Evolutionary conservation across 192 early-diverging fungal species (phyloP), one percentile per base, ranked within the genome.

Genomic region (Piromyces finnis): DNA sequence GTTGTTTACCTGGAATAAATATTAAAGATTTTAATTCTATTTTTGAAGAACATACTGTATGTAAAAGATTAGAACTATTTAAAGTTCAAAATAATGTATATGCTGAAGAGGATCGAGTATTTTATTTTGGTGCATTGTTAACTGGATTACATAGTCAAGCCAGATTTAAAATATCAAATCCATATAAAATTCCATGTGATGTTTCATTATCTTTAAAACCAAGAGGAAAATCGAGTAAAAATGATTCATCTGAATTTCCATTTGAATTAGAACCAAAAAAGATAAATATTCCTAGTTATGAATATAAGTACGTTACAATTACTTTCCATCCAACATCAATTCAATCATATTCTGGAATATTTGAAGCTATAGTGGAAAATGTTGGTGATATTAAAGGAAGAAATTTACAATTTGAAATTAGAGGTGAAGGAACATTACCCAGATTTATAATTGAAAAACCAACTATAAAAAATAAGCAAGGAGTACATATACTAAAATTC

Each of bases 191-290:
- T 14, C 78, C 88, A 16, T 89, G 89, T 81, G 90, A 91, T 30
- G 86, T 91, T 5, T 29, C 82, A 3, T 35, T 91, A 18, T 77
- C 84, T 6, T 86, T 89, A 18, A 85, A 85, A 39, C 89, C 90
- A 3, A 37, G 86, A 77, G 85, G 82, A 18, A 86, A 85, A 82
- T 68, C 51, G n/a, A 85, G 83, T 16, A 86, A 89, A 78, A 80
- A 80, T 15, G 90, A 91, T 77, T 82, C 83, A 13, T 86, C 81
- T 1, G 89, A 90, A 30, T 88, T 90, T 79, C 86, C 89, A 6
- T 91, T 91, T 83, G 89, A 91, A 68, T 84, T 89, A 22, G 90
- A 91, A 79, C 89, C 89, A 0, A 89, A 89, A 41, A 86, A 83
- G 68, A 68, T 91, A 12, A 84, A 83, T 28, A 89, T 91, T 36